Base-by-base conservation (phyloP, 2,329 filamentous ascomycete genomes). In the Aureobasidium pullulans region DNA sequence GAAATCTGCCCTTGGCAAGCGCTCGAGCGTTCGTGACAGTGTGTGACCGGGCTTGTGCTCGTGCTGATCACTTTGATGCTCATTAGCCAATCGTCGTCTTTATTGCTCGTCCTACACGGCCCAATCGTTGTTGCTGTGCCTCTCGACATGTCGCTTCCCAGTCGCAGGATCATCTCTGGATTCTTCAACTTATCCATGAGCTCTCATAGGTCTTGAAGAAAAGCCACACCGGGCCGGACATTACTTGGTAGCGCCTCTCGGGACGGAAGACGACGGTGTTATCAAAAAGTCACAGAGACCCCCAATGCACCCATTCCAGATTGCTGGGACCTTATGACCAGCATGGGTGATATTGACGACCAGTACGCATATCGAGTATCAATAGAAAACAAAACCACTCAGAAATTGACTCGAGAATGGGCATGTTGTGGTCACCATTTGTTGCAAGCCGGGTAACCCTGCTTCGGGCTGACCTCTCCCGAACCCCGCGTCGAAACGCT, bases 11-110 rank as follows among this genome's bases (percentile, higher is more conserved):
- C 48, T 52, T 52, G 36, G 49, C 49, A 40, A 32, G 37, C 34
- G 50, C 48, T 52, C 48, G 48, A 40, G 48, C 48, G 48, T 40
- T 29, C 3, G 36, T 54, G 50, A 54, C 37, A 54, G 50, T 15
- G 39, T 54, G 50, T 54, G 48, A 52, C 19, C 19, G 16, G 50
- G 50, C 50, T 54, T 54, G 37, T 54, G 39, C 50, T 54, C 37
- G 10, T 42, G 50, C 39, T 7, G 50, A 54, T 54, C 50, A 32
- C 37, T 31, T 13, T 19, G n/a, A 54, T 19, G 39, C 28, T 54
- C 15, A 54, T 54, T 19, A 54, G 37, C 50, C 37, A 42, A 42
- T 42, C 7, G 39, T 19, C 19, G 10, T n/a, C 23, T 11, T 28
- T 15, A 19, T 8, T 31, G 36, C n/a, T 40, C 10, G 39, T 42